Percentiles rank a stretch among this genome's conserved stretches.
These are phyloP conservation scores for Tulasnella sp. DNA, from an alignment of 768 basidiomycete genomes.

Conservation along the genomic window DNA sequence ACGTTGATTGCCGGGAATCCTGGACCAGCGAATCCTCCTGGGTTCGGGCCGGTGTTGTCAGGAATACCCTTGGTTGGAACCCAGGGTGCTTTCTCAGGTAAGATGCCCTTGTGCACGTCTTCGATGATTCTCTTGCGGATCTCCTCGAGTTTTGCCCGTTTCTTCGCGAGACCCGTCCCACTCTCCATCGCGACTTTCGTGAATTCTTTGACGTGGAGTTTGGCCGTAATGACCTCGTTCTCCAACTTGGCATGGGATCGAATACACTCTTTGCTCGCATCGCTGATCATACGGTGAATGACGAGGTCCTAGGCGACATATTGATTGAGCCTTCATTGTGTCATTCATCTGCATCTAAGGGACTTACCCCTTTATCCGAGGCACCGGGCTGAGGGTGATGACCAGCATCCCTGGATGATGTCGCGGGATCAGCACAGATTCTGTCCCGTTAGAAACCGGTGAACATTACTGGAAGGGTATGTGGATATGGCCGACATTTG, in stretches of 20 bases:
- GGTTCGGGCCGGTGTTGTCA: not conserved
- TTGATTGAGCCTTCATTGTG: not conserved
- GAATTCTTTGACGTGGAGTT: not conserved
- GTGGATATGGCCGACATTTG: not conserved
- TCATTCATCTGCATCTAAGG: not conserved
- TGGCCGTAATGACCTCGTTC: not conserved
- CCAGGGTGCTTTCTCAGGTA: not conserved
- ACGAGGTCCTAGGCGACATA: not conserved
- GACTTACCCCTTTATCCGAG: not conserved
- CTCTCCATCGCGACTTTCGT: not conserved
- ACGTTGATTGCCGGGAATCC: not conserved
- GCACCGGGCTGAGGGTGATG: not conserved
- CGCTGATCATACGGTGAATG: slow-evolving; percentile 1
- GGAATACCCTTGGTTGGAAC: not conserved
- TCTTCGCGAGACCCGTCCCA: not conserved
- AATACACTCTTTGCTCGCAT: not conserved
- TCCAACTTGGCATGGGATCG: not conserved
- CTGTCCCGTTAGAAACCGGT: not conserved
- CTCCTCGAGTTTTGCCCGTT: slow-evolving; percentile 2
- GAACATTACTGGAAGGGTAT: slow-evolving; percentile 7
- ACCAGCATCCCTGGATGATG: not conserved
- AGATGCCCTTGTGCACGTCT: not conserved
- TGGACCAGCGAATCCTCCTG: not conserved
- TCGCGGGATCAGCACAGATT: not conserved
- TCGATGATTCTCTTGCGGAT: slow-evolving; percentile 5